Conservation (phyloP, 2,329 filamentous ascomycete genomes). For the Esteya vermicola region DNA sequence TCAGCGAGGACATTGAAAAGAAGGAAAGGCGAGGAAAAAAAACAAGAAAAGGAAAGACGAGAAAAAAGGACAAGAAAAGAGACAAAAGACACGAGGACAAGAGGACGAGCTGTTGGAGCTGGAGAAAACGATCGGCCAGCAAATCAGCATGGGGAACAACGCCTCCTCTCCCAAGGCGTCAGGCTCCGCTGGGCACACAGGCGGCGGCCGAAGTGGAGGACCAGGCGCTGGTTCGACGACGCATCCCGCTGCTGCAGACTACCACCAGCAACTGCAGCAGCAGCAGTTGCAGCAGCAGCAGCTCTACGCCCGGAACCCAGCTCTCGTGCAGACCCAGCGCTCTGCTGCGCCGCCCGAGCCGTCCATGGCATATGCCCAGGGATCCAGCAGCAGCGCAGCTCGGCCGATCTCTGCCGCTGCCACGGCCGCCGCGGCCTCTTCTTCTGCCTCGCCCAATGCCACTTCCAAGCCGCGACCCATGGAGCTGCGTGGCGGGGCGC, state of each 20-base stretch:
- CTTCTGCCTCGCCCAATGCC: neutral
- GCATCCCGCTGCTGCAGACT: too few species aligned
- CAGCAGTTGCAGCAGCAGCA: constrained; percentile 11
- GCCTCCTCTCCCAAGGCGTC: constrained; percentile 24
- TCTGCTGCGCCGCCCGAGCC: constrained; percentile 47
- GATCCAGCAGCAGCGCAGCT: too few species aligned
- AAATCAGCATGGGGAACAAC: constrained; percentile 28
- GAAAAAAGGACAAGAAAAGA: neutral
- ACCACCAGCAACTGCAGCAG: constrained; percentile 18
- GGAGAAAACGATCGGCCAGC: neutral
- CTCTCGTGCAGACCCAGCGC: constrained; percentile 38
- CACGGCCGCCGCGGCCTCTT: constrained; percentile 3
- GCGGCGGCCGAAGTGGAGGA: constrained; percentile 7
- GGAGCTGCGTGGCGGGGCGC: constrained; percentile 12
- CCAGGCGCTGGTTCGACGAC: too few species aligned
- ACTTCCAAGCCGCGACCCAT: constrained; percentile 14
- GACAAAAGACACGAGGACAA: too few species aligned
- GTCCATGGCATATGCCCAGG: constrained; percentile 45
- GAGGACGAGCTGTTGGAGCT: too few species aligned
- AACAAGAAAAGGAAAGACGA: neutral
- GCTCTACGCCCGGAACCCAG: constrained; percentile 26
- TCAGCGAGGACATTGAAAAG: too few species aligned
- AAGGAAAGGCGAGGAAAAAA: too few species aligned
- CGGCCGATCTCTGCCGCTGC: too few species aligned
- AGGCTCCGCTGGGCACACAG: constrained; percentile 14